These are phyloP conservation scores for Leccinum angustisporum DNA, from an alignment of 1,284 basidiomycete species.

Conservation along the genomic window DNA sequence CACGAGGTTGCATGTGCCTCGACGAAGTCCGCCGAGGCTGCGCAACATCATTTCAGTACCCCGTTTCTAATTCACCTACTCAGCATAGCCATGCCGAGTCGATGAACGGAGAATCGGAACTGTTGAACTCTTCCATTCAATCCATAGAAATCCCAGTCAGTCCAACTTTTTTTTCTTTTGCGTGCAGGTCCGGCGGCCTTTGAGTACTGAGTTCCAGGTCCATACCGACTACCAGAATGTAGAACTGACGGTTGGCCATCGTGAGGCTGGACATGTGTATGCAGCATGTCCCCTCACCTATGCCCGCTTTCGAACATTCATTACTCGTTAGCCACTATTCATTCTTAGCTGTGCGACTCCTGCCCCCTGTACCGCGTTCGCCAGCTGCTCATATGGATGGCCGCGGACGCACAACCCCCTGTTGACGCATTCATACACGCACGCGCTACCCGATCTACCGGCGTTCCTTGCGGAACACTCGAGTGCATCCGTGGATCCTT, in stretches of 20 bases:
- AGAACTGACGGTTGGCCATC: neutral
- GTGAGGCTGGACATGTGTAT: slow-evolving; percentile 7
- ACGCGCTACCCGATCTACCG: slow-evolving; percentile 7
- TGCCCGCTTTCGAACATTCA: slow-evolving; percentile 13
- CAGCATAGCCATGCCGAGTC: neutral
- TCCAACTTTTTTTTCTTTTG: slow-evolving; percentile 1
- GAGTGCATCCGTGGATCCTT: slow-evolving; percentile 8
- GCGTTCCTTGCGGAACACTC: slow-evolving; percentile 17
- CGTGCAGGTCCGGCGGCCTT: neutral
- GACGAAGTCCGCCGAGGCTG: slow-evolving; percentile 14
- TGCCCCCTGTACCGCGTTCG: slow-evolving; percentile 16
- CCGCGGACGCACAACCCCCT: neutral
- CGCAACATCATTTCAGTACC: slow-evolving; percentile 9
- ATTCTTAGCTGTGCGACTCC: slow-evolving; percentile 16
- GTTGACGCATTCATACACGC: slow-evolving; percentile 8
- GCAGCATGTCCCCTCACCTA: slow-evolving; percentile 16
- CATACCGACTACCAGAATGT: neutral
- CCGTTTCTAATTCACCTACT: slow-evolving; percentile 15
- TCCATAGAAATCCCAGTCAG: neutral
- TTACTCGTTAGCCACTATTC: slow-evolving; percentile 9
- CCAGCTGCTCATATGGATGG: slow-evolving; percentile 14
- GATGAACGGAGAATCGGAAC: neutral
- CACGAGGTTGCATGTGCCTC: slow-evolving; percentile 21
- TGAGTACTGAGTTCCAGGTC: neutral
- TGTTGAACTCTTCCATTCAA: neutral